phyloP scores from a whole-genome alignment of 2,329 filamentous ascomycete genomes.

The Trichoderma lentiforme region DNA sequence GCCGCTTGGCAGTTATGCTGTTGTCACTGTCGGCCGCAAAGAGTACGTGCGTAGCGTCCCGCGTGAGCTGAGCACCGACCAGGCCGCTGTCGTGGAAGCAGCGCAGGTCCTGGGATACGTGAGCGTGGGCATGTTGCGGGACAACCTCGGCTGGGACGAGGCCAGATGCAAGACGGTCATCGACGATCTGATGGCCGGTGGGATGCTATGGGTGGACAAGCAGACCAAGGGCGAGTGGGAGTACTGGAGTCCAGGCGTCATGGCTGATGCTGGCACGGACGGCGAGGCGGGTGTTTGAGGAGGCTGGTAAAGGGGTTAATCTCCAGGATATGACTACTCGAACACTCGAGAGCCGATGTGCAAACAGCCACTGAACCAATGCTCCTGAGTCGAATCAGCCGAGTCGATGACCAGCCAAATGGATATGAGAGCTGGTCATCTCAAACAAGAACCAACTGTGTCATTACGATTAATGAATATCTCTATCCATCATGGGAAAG shows the following conservation, averaged over 20 bases:
- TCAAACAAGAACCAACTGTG: not conserved
- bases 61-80: conserved; percentile 91
- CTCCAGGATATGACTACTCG: not conserved
- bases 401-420: not conserved
- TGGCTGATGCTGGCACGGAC: conserved; percentile 44
- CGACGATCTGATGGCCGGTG: conserved; percentile 83
- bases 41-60: conserved; percentile 90
- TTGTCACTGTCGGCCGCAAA: conserved; percentile 78
- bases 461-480: not conserved
- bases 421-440: not conserved
- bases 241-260: conserved; percentile 86
- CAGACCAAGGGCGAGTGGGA: conserved; percentile 78
- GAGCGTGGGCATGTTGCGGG: conserved; percentile 80
- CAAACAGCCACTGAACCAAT: not conserved
- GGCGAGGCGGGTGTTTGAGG: conserved; percentile 1
- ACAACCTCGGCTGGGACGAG: conserved; percentile 82
- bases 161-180: conserved; percentile 85
- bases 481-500: not conserved
- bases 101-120: conserved; percentile 88
- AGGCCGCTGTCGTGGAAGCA: conserved; percentile 86
- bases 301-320: not conserved
- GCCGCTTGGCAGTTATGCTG: conserved; percentile 82
- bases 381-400: not conserved
- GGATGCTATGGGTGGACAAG: conserved; percentile 90
- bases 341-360: not conserved